Base-by-base conservation (phyloP, 2,329 filamentous ascomycete species). In the Gaeumannomyces tritici region DNA sequence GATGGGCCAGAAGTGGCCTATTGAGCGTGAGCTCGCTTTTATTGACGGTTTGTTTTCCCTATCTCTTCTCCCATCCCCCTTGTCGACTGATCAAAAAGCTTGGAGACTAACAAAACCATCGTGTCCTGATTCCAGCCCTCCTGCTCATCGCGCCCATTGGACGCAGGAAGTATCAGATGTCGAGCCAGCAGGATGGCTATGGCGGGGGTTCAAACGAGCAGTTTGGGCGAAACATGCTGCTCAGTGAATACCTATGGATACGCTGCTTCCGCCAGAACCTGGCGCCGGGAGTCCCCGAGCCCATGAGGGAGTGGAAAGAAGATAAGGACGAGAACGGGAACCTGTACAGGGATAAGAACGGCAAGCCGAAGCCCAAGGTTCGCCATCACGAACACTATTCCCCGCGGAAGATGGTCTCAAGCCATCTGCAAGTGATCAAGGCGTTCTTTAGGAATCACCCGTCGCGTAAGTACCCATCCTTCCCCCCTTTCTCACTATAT, bases 141-240 rank as follows among this genome's bases (percentile, higher is more conserved):
- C 75, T 88, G 60, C 76, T 87, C 59, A 86, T 89, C 71, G 86
- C 86, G 57, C 80, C 82, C 66, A 87, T 89, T 80, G 85, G 85
- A 35, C 79, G 85, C 60, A 81, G 83, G 68, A 89, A 89, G 74
- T 87, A 85, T 70, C 85, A 82, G 63, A 86, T 86, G 74, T 80
- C 82, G 65, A 81, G 83, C 47, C 83, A 85, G 70, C 81, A 83
- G 35, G 84, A 86, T 67, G 86, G 87, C 9, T 83, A 87, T 59
- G 89, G 89, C 73, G 87, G 88, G 80, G 78, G 89, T 62, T 88
- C 89, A 68, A 83, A 80, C 69, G 84, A 87, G 72, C 82, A 83
- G 54, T 84, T 86, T 67, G 86, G 87, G 5, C 83, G 87, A 59
- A 89, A 89, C 73, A 87, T 88, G 81, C 78, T 89, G 62, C 88